These are phyloP conservation scores for Trametes coccinea DNA, from an alignment of 768 basidiomycete genomes.

Conservation along the genomic window DNA sequence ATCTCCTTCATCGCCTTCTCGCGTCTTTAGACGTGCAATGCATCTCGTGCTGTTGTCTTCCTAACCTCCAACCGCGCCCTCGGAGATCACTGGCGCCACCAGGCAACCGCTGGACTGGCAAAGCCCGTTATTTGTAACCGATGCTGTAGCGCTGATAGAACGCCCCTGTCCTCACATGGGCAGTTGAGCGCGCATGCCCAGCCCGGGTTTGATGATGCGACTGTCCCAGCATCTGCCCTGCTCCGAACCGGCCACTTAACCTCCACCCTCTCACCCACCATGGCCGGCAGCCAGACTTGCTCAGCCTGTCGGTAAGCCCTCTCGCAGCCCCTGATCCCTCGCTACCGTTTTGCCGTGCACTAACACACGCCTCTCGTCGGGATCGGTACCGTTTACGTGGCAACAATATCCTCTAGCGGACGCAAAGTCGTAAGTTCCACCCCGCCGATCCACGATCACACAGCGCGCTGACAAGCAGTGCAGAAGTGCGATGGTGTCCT, in stretches of 20 bases:
- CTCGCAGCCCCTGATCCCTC: not conserved
- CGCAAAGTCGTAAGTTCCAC: constrained; percentile 24
- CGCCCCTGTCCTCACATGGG: too few relatives aligned
- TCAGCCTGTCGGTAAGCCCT: constrained; percentile 25
- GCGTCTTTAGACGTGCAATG: too few relatives aligned
- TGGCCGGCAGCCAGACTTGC: constrained; percentile 26
- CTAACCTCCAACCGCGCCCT: too few relatives aligned
- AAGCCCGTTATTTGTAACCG: too few relatives aligned
- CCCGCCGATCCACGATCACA: not conserved
- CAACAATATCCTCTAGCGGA: constrained; percentile 5
- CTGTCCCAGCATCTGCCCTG: not conserved
- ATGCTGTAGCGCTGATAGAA: too few relatives aligned
- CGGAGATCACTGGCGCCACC: too few relatives aligned
- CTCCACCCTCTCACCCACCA: constrained; percentile 2
- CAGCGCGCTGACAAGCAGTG: constrained; percentile 5
- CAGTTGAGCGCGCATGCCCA: too few relatives aligned
- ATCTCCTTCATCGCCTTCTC: too few relatives aligned
- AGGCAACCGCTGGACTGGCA: too few relatives aligned
- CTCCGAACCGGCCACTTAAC: not conserved
- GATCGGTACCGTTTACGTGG: not conserved
- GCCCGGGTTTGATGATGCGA: too few relatives aligned
- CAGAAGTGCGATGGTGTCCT: constrained; percentile 29
- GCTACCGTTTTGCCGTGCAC: not conserved
- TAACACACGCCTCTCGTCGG: not conserved
- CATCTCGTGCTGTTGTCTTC: too few relatives aligned